Base-by-base conservation (phyloP, 495 filamentous ascomycete species). In the Podospora fimiseda region DNA sequence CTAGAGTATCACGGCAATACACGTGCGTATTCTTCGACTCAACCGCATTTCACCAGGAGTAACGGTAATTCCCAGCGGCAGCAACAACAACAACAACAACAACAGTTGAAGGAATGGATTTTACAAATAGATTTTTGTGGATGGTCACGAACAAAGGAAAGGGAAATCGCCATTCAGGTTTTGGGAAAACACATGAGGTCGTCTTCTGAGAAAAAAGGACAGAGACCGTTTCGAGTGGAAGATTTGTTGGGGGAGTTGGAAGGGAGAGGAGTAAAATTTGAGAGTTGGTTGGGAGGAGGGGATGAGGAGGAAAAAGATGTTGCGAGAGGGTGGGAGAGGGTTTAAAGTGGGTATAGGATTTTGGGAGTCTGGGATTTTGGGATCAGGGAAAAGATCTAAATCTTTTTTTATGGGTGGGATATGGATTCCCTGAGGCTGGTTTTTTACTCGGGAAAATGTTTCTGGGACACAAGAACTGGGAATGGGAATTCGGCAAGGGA, bases 161-260 rank as follows among this genome's bases (percentile, higher is more conserved):
- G 15, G 23, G 50, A 9, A 0, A 6, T 13, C 9, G 14, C 27
- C n/a, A n/a, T n/a, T n/a, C n/a, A 52, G 22, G 18, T 14, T 9
- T 18, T 47, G 9, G 23, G 23, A 23, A 33, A n/a, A 23, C n/a
- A 36, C 21, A 33, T 27, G 44, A 47, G 23, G 13, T 5, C 11
- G 27, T 33, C 27, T 5, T 30, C 2, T 1, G 44, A n/a, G 11
- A 14, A 47, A 14, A 23, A 33, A n/a, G 16, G 22, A n/a, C 11
- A 19, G 2, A 47, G 23, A 23, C 22, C 44, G 4, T 27, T 47
- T 9, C 21, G 22, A 8, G 44, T 47, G 15, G 44, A 47, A 4
- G 44, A 47, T 11, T 13, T 47, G 22, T 23, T 47, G 22, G 14
- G 9, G 44, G 23, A 47, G 44, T 23, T 47, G 22, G 44, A 47